These are phyloP conservation scores for Pelagophyceae sp. DNA, from an alignment of 352 stramenopile species.

Conservation along the genomic window DNA sequence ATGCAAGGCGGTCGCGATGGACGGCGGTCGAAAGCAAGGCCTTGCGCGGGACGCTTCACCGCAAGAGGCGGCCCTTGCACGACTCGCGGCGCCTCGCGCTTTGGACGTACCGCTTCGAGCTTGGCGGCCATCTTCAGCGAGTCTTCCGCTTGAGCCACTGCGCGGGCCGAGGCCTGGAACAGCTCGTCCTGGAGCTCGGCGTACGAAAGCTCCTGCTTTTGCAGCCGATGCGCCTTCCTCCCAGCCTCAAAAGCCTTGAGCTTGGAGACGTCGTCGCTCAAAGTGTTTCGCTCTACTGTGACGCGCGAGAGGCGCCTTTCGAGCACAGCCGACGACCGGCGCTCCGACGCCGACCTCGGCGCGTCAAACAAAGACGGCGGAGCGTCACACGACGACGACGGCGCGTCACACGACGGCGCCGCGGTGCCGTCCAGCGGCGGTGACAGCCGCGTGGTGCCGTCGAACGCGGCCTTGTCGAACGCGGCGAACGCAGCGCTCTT, in stretches of 20 bases:
- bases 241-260: neutral
- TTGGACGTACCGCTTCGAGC: constrained; percentile 23
- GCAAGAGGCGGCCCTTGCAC: too few species aligned
- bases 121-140: constrained; percentile 29
- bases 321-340: neutral
- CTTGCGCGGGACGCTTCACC: too few species aligned
- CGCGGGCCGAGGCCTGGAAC: neutral
- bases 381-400: too few species aligned
- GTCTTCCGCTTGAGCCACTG: constrained; percentile 33
- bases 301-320: neutral
- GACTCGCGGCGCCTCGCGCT: constrained; percentile 28
- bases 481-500: too few species aligned
- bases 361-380: too few species aligned
- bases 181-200: constrained; percentile 10
- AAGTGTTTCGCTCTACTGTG: neutral
- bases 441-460: too few species aligned
- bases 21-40: too few species aligned
- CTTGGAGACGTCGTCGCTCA: neutral
- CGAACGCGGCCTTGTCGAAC: too few species aligned
- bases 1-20: too few species aligned
- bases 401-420: too few species aligned
- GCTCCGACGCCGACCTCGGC: too few species aligned
- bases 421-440: too few species aligned
- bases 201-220: neutral
- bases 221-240: neutral